phyloP scores from a whole-genome alignment of 148 eudicot genomes.

The Heliamphora exappendiculata region DNA sequence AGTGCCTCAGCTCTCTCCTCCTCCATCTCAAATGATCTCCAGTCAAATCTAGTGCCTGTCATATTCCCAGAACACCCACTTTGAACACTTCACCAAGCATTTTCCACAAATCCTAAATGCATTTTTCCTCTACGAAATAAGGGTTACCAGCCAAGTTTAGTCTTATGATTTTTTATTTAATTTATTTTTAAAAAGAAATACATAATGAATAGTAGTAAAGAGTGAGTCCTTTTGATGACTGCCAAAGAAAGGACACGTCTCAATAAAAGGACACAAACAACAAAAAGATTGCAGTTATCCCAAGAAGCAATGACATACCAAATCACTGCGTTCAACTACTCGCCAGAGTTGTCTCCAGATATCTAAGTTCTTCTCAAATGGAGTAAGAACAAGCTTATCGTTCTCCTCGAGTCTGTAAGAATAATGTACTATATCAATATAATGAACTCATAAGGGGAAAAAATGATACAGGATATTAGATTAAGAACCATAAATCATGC shows the following conservation, averaged over 20 bases:
- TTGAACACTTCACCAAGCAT: no score
- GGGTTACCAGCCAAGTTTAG: neutral
- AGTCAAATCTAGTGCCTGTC: no score
- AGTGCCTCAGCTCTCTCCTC: no score
- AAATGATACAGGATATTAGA: neutral
- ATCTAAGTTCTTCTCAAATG: conserved; percentile 97
- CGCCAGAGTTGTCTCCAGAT: conserved; percentile 99
- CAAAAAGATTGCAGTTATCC: neutral
- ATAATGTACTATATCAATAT: neutral
- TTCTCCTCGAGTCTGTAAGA: conserved; percentile 83
- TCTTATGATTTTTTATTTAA: neutral
- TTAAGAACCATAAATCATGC: neutral
- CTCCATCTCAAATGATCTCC: no score
- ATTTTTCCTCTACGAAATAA: neutral
- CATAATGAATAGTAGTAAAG: no score
- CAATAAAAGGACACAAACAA: neutral
- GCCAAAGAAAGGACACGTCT: neutral
- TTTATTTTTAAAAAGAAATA: no score
- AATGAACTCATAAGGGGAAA: neutral
- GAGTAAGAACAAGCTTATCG: conserved; percentile 91
- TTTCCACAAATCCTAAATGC: neutral
- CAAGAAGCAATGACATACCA: conserved; percentile 37
- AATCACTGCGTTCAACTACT: conserved; percentile 96
- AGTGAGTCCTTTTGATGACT: no score
- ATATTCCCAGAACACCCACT: no score